These are phyloP conservation scores for Suillus luteus DNA, from an alignment of 768 basidiomycete genomes.

Conservation along the genomic window DNA sequence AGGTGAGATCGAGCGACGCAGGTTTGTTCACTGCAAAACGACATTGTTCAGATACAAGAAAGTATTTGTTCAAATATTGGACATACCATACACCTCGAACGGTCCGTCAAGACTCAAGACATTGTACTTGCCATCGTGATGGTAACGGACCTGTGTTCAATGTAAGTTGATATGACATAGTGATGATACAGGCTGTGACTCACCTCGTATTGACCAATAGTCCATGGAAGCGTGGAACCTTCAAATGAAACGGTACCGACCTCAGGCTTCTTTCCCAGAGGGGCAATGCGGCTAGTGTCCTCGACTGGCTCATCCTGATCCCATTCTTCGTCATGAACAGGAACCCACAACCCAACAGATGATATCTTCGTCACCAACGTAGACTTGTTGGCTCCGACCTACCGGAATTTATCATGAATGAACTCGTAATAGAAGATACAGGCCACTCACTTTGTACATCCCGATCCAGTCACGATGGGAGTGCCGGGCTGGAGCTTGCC, in stretches of 20 bases:
- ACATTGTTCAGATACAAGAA: constrained; percentile 11
- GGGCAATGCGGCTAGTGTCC: constrained; percentile 34
- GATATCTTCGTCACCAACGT: constrained; percentile 80
- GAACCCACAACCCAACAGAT: constrained; percentile 90
- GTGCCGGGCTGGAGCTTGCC: constrained; percentile 85
- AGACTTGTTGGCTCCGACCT: constrained; percentile 89
- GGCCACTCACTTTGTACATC: constrained; percentile 67
- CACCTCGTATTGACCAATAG: constrained; percentile 80
- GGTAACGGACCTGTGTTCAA: constrained; percentile 69
- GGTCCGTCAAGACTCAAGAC: constrained; percentile 87
- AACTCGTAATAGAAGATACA: neutral
- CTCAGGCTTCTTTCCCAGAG: constrained; percentile 45
- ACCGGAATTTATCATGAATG: constrained; percentile 13
- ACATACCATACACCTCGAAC: constrained; percentile 82
- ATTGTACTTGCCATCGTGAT: constrained; percentile 97
- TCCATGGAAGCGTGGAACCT: constrained; percentile 83
- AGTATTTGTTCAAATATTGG: neutral
- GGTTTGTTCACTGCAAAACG: constrained; percentile 66
- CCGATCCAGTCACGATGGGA: constrained; percentile 97
- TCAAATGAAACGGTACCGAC: constrained; percentile 74
- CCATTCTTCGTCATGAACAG: constrained; percentile 91
- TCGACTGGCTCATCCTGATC: constrained; percentile 79
- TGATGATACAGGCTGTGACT: neutral
- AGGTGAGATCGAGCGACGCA: constrained; percentile 56
- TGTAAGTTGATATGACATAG: neutral